Conservation (phyloP, 2,329 filamentous ascomycete genomes). For the Knufia petricola region DNA sequence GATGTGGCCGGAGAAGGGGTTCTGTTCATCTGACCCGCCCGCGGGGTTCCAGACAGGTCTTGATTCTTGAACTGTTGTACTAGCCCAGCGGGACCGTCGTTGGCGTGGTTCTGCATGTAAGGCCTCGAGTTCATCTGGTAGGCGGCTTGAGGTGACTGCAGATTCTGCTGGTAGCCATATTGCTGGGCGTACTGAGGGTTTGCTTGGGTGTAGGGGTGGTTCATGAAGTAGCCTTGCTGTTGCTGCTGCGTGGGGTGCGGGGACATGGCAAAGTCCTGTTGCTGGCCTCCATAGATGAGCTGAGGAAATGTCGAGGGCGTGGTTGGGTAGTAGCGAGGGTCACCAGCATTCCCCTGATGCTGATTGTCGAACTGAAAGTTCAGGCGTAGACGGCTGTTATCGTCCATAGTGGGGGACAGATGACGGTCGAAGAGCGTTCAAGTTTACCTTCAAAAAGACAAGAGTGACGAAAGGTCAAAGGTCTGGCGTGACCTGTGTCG, state of each 20-base stretch:
- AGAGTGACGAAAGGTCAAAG: too few species aligned
- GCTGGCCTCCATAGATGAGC: slow-evolving; percentile 60
- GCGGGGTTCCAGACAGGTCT: slow-evolving; percentile 67
- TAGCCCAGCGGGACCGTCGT: slow-evolving; percentile 80
- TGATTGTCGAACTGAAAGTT: slow-evolving; percentile 50
- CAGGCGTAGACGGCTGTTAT: slow-evolving; percentile 46
- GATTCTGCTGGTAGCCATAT: slow-evolving; percentile 45
- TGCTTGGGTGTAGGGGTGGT: slow-evolving; percentile 46
- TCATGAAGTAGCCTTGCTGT: slow-evolving; percentile 51
- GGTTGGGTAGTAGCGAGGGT: slow-evolving; percentile 66
- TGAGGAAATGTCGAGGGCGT: slow-evolving; percentile 95
- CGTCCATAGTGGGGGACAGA: slow-evolving; percentile 31
- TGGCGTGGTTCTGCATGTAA: slow-evolving; percentile 44
- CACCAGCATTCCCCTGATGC: slow-evolving; percentile 50
- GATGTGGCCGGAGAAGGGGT: slow-evolving; percentile 54
- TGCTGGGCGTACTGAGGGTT: slow-evolving; percentile 43
- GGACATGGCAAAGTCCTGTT: slow-evolving; percentile 48
- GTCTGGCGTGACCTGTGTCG: neutral
- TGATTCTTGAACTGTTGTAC: slow-evolving; percentile 96
- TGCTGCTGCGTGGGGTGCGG: slow-evolving; percentile 33
- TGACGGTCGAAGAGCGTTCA: too few species aligned
- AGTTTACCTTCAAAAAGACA: too few species aligned
- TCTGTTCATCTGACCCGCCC: slow-evolving; percentile 59
- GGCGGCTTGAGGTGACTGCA: slow-evolving; percentile 47
- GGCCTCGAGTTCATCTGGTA: slow-evolving; percentile 37